Evolutionary conservation across 2,329 filamentous ascomycete species (phyloP).

Genomic region (Pestalotiopsis sp.): DNA sequence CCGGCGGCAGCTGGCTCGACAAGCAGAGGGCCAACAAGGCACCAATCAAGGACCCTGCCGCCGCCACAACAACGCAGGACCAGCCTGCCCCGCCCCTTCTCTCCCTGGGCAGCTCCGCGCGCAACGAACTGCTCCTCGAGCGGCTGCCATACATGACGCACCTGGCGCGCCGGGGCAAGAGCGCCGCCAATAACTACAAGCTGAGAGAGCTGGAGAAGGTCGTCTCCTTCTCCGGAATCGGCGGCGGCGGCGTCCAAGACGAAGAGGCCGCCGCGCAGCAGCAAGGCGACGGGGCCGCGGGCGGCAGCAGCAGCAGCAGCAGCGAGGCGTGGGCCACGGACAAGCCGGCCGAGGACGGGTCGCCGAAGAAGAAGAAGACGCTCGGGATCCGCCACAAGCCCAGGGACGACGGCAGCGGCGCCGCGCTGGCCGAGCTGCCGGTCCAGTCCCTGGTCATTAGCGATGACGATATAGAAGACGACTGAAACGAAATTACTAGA

Average conservation of each 20-base stretch:
- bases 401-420: conserved; percentile 23
- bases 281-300: conserved; percentile 42
- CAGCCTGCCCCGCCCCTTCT: conserved; percentile 43
- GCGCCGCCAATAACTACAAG: not conserved
- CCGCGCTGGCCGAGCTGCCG: conserved; percentile 31
- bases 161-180: conserved; percentile 52
- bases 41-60: conserved; percentile 22
- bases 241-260: conserved; percentile 34
- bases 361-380: conserved; percentile 51
- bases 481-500: conserved; percentile 31
- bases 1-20: conserved; percentile 19
- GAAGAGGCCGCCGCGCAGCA: conserved; percentile 29
- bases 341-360: conserved; percentile 56
- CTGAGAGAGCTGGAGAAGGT: conserved; percentile 58
- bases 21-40: conserved; percentile 20
- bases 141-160: conserved; percentile 82
- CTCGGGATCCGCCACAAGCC: conserved; percentile 36
- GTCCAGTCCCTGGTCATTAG: conserved; percentile 73
- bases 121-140: conserved; percentile 78
- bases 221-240: conserved; percentile 65
- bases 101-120: conserved; percentile 66
- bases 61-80: conserved; percentile 18
- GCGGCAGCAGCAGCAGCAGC: conserved; percentile 11
- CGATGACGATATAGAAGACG: conserved; percentile 85
- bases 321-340: conserved; percentile 65